These are phyloP conservation scores for Bolboschoenoplectus hybrid DNA, from an alignment of 202 grass and related monocot species.

Conservation along the genomic window DNA sequence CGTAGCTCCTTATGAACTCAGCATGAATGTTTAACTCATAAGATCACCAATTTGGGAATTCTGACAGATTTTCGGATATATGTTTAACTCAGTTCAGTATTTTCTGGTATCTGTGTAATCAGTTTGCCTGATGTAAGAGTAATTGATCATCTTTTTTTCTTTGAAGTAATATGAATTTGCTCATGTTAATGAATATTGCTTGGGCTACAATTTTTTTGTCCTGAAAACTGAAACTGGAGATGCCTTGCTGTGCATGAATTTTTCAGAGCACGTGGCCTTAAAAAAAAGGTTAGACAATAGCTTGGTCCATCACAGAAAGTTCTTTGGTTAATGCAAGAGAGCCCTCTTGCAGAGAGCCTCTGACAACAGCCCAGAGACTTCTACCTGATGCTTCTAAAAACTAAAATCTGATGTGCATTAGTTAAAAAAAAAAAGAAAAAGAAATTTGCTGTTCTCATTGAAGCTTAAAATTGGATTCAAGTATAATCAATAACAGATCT, in stretches of 20 bases:
- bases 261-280: neutral
- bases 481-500: neutral
- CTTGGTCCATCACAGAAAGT: neutral
- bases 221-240: neutral
- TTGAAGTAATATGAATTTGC: no score
- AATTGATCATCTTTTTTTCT: neutral
- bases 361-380: no score
- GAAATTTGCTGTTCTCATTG: no score
- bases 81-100: neutral
- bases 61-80: neutral
- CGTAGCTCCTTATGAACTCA: neutral
- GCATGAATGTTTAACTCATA: neutral
- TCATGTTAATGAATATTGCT: neutral
- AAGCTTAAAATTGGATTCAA: no score
- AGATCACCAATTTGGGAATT: neutral
- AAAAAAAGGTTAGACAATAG: neutral
- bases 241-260: neutral
- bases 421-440: neutral
- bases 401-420: neutral
- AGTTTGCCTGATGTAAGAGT: neutral
- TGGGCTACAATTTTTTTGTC: neutral
- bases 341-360: no score
- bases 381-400: no score
- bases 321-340: neutral
- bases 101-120: neutral